Percentiles rank a stretch among this genome's conserved stretches.
These are phyloP conservation scores for Penicillium fuscoglaucum DNA, from an alignment of 2,329 filamentous ascomycete genomes.

Conservation along the genomic window DNA sequence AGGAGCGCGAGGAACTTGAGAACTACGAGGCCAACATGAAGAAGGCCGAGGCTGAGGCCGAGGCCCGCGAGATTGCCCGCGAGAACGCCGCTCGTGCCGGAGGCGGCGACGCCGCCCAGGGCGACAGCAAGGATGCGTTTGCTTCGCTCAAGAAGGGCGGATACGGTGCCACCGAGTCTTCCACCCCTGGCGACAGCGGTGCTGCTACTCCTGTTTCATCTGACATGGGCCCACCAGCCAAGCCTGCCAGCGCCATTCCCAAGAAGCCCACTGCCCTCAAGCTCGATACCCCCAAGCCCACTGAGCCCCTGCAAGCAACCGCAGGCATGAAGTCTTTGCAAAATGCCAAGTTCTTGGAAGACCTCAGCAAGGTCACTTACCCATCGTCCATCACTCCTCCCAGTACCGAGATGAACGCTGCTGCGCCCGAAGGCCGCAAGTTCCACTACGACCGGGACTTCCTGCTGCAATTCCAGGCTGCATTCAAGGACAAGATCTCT, in stretches of 20 bases:
- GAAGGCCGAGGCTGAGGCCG: conserved; percentile 50
- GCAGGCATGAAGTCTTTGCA: conserved; percentile 91
- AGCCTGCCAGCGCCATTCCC: conserved; percentile 54
- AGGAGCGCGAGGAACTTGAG: conserved; percentile 48
- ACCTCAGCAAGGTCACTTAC: conserved; percentile 77
- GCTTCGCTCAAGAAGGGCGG: conserved; percentile 47
- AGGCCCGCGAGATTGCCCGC: conserved; percentile 48
- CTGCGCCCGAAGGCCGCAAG: conserved; percentile 70
- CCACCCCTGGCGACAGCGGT: conserved; percentile 47
- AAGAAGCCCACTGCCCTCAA: conserved; percentile 91
- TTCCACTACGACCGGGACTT: conserved; percentile 97
- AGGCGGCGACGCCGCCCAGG: conserved; percentile 28
- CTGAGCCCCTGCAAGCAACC: conserved; percentile 90
- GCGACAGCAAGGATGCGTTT: conserved; percentile 39
- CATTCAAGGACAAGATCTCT: conserved; percentile 96
- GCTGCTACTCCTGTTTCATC: conserved; percentile 46
- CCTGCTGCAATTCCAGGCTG: conserved; percentile 90
- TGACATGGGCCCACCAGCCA: conserved; percentile 53
- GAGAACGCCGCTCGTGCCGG: conserved; percentile 38
- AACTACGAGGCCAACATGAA: conserved; percentile 51
- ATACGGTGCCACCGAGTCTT: conserved; percentile 36
- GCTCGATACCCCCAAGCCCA: conserved; percentile 78
- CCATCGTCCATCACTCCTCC: conserved; percentile 82
- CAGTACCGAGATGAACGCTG: conserved; percentile 82
- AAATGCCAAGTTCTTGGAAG: conserved; percentile 82